phyloP scores from a whole-genome alignment of 805 yeast species.

The Cyberlindnera mycetangii region DNA sequence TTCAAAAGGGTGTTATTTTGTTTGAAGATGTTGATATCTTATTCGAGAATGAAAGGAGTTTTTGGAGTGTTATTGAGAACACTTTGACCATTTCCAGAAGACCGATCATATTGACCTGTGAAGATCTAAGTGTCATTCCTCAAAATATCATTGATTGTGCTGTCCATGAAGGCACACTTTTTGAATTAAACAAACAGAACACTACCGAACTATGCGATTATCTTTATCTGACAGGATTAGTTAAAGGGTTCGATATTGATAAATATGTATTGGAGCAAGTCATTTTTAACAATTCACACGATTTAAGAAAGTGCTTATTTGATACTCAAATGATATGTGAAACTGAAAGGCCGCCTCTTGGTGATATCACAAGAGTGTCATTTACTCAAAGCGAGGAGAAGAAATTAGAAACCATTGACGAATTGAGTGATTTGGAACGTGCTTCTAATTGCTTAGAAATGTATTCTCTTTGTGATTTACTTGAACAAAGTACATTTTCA shows the following conservation, averaged over 20 bases:
- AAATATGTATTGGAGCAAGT: conserved; percentile 30
- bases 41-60: conserved; percentile 70
- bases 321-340: conserved; percentile 42
- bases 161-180: conserved; percentile 38
- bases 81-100: conserved; percentile 59
- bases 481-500: conserved; percentile 13
- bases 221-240: conserved; percentile 38
- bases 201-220: conserved; percentile 32
- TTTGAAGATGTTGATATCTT: conserved; percentile 85
- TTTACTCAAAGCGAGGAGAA: neutral
- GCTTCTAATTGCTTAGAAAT: conserved; percentile 6
- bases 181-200: conserved; percentile 27
- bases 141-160: conserved; percentile 43
- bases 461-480: conserved; percentile 16
- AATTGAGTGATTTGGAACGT: conserved; percentile 1
- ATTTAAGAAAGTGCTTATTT: conserved; percentile 46
- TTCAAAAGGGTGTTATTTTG: conserved; percentile 65
- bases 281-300: conserved; percentile 30
- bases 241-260: conserved; percentile 36
- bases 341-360: neutral
- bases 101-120: conserved; percentile 69
- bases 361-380: neutral
- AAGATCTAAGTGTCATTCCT: conserved; percentile 48
- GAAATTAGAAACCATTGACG: neutral
- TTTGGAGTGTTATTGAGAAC: conserved; percentile 72